Evolutionary conservation across 2,329 filamentous ascomycete genomes (phyloP), one percentile per base, ranked within the genome.

Genomic region (Chaetomium olivaceum): DNA sequence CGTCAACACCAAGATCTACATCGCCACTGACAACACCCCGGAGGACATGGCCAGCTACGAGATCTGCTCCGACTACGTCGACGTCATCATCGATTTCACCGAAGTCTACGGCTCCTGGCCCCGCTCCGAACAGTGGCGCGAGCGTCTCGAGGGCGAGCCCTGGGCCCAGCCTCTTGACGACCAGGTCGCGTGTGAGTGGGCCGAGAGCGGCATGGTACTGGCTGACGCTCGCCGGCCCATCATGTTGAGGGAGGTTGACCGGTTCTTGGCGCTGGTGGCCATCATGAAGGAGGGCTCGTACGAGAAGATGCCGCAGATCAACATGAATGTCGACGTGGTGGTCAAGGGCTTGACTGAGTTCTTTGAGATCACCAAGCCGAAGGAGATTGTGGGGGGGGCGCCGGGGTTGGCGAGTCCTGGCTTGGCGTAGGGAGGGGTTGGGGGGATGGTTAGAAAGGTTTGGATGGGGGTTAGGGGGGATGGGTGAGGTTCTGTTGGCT

Each of bases 31-130:
- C 77, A 95, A 90, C 33, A 90, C 91, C 48, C 94, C 94, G 0
- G 92, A 94, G 36, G 94, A 98, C 74, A 95, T 97, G 84, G 91
- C 91, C 51, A 94, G 91, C 76, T 99, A 99, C 77, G 95, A 98
- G 80, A 96, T 98, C 74, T 99, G 95, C 80, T 96, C 92, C 58
- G 95, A 99, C 76, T 98, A 97, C 76, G 97, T 99, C 72, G 95
- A 99, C 77, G 93, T 98, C 67, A 96, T 99, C 68, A 94, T 98
- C 65, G 95, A 99, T 76, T 91, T 98, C 62, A 95, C 92, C 31
- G 94, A 98, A 75, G 90, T 99, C 48, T 99, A 97, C 75, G 94
- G 93, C 62, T 85, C 82, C 55, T 98, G 88, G 85, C 80, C 82
- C 58, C 82, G 87, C 8, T 82, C 83, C 31, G 80, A 83, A 27